phyloP scores from a whole-genome alignment of 2,329 filamentous ascomycete species.

The Onygenales sp. region DNA sequence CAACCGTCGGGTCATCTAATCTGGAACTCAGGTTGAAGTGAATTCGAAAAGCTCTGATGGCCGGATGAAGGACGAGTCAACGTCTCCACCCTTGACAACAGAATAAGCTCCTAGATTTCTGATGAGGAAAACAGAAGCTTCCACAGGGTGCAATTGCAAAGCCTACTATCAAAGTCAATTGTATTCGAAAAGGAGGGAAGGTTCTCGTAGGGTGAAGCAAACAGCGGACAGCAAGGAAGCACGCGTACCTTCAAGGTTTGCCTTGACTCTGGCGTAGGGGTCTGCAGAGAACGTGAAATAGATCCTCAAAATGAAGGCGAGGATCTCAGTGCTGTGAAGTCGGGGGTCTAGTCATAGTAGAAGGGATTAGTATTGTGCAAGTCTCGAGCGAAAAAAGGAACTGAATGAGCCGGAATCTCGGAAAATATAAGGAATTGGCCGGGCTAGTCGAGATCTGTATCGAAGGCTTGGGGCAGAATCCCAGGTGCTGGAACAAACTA shows the following conservation, averaged over 20 bases:
- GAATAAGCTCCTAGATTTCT: slow-evolving; percentile 20
- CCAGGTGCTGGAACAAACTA: too few relatives aligned
- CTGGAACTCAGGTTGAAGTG: slow-evolving; percentile 30
- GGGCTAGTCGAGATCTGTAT: too few relatives aligned
- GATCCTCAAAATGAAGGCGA: neutral
- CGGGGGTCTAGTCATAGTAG: neutral
- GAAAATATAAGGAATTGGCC: neutral
- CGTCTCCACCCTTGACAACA: slow-evolving; percentile 34
- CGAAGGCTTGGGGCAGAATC: too few relatives aligned
- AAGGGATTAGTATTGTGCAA: neutral
- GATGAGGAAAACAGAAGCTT: slow-evolving; percentile 28
- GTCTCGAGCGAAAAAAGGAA: neutral
- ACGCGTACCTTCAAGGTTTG: slow-evolving; percentile 2
- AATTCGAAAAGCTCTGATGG: slow-evolving; percentile 21
- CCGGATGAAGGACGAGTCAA: slow-evolving; percentile 37
- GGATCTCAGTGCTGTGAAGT: neutral
- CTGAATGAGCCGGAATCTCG: too few relatives aligned
- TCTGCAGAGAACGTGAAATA: neutral
- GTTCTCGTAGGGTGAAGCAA: neutral
- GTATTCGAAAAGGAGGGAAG: neutral
- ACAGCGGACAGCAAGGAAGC: neutral
- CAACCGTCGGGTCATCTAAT: slow-evolving; percentile 37
- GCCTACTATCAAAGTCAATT: slow-evolving; percentile 14
- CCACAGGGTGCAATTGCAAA: slow-evolving; percentile 19
- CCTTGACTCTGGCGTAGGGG: neutral